These are phyloP conservation scores for Amaranthus hypochondriacus DNA, from an alignment of 148 eudicot species.

Conservation along the genomic window DNA sequence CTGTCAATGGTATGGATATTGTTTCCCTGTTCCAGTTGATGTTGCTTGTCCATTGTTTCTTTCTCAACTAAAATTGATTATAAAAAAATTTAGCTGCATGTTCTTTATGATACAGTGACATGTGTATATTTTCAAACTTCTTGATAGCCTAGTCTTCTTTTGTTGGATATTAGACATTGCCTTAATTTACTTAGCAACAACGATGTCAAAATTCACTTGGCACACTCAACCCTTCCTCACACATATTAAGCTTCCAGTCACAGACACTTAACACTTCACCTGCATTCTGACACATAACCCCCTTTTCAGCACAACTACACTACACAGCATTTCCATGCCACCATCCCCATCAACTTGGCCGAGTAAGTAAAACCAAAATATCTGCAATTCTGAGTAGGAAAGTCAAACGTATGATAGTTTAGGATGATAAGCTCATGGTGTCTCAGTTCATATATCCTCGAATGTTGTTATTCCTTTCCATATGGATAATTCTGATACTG, in stretches of 20 bases:
- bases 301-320: too few species aligned
- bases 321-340: too few species aligned
- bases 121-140: background rate
- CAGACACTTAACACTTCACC: too few species aligned
- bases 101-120: background rate
- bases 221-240: too few species aligned
- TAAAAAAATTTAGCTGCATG: background rate
- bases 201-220: too few species aligned
- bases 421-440: background rate
- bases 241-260: too few species aligned
- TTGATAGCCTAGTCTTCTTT: background rate
- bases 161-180: background rate
- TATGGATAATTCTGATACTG: background rate
- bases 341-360: too few species aligned
- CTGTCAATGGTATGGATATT: constrained; percentile 63
- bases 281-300: too few species aligned
- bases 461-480: background rate
- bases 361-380: too few species aligned
- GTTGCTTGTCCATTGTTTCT: constrained; percentile 10
- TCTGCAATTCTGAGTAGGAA: too few species aligned
- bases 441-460: background rate
- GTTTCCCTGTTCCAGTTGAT: constrained; percentile 2
- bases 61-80: background rate
- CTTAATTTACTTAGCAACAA: background rate
- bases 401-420: too few species aligned